Evolutionary conservation across 2,329 filamentous ascomycete species (phyloP).

Genomic region (Diaporthe sp.): DNA sequence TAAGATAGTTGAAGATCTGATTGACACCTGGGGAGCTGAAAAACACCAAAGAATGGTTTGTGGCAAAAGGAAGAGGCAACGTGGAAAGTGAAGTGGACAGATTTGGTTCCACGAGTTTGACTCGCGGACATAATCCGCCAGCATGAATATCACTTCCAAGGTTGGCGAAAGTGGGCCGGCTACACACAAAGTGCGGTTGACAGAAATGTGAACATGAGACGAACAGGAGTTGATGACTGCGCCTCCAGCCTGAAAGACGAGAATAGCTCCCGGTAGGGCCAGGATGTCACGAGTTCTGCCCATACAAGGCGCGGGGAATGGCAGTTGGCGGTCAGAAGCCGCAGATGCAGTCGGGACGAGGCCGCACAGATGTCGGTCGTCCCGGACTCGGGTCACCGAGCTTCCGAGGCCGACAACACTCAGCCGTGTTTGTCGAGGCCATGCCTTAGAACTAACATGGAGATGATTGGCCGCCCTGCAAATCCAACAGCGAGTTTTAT

Average conservation of each 20-base stretch:
- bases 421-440: neutral
- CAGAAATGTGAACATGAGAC: neutral
- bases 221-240: neutral
- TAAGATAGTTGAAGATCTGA: no score
- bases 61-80: neutral
- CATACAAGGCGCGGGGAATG: neutral
- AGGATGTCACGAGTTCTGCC: neutral
- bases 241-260: neutral
- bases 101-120: neutral
- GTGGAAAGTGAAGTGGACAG: neutral
- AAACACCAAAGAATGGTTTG: neutral
- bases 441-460: neutral
- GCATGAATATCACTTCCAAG: neutral
- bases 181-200: neutral
- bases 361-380: neutral
- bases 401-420: neutral
- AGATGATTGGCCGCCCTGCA: neutral
- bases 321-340: neutral
- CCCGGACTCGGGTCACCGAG: neutral
- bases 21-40: no score
- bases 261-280: neutral
- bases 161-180: neutral
- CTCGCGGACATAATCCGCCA: neutral
- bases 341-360: neutral
- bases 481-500: neutral